These are phyloP conservation scores for Pugionium dolabratum DNA, from an alignment of 345 rosid species.

Conservation along the genomic window DNA sequence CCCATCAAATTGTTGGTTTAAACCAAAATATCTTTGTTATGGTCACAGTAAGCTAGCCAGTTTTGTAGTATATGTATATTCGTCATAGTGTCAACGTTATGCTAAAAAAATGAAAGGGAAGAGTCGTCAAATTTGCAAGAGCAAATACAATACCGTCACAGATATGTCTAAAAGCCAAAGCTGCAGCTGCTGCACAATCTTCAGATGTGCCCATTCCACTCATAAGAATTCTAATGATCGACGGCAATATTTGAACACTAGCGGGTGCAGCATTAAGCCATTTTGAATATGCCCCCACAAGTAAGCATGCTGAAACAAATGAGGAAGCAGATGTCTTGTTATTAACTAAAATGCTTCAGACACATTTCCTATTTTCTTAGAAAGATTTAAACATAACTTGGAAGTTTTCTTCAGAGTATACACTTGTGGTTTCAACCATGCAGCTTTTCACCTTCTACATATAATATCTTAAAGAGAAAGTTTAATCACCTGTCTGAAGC, in stretches of 20 bases:
- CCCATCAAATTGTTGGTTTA: too few species aligned
- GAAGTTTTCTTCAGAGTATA: conserved; percentile 25
- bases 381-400: conserved; percentile 9
- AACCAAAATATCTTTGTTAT: too few species aligned
- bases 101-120: conserved; percentile 11
- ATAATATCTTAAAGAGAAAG: conserved; percentile 29
- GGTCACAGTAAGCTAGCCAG: neutral
- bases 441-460: conserved; percentile 20
- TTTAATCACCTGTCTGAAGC: conserved; percentile 79
- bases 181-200: conserved; percentile 98
- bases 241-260: conserved; percentile 71
- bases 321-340: too few species aligned
- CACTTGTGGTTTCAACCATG: conserved; percentile 12
- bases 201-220: conserved; percentile 91
- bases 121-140: conserved; percentile 20
- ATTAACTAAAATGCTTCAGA: too few species aligned
- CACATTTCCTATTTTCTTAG: neutral
- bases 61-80: conserved; percentile 21
- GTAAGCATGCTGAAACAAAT: conserved; percentile 79
- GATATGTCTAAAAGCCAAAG: conserved; percentile 90
- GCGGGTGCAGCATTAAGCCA: conserved; percentile 88
- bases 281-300: conserved; percentile 94
- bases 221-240: conserved; percentile 70
- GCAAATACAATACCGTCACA: conserved; percentile 71
- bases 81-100: conserved; percentile 20